Conservation (phyloP, 2,329 filamentous ascomycete genomes). For the Hypoxylon sp. region DNA sequence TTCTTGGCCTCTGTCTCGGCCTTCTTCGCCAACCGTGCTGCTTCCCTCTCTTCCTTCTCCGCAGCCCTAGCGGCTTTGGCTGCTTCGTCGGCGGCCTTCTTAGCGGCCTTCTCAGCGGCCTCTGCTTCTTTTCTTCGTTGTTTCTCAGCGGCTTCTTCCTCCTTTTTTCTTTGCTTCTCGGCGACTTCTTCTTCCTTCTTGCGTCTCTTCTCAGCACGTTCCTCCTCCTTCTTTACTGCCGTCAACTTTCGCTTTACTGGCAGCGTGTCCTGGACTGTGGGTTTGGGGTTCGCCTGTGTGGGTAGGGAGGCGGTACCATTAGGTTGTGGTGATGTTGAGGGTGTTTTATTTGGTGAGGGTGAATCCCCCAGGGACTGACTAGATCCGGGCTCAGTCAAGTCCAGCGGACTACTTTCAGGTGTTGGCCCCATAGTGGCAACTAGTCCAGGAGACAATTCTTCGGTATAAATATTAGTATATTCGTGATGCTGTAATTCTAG, state of each 20-base stretch:
- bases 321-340: slow-evolving; percentile 46
- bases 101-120: slow-evolving; percentile 59
- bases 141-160: slow-evolving; percentile 65
- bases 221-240: slow-evolving; percentile 57
- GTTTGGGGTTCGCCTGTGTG: slow-evolving; percentile 10
- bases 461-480: slow-evolving; percentile 21
- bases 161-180: slow-evolving; percentile 66
- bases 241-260: slow-evolving; percentile 60
- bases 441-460: slow-evolving; percentile 43
- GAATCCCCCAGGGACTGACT: slow-evolving; percentile 59
- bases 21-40: slow-evolving; percentile 58
- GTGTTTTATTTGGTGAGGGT: slow-evolving; percentile 55
- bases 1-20: slow-evolving; percentile 50
- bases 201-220: slow-evolving; percentile 63
- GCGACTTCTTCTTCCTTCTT: slow-evolving; percentile 67
- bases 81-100: slow-evolving; percentile 54
- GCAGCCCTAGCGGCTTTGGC: slow-evolving; percentile 53
- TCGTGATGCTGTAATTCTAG: slow-evolving; percentile 1
- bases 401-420: slow-evolving; percentile 53
- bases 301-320: slow-evolving; percentile 45
- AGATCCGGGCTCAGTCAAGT: slow-evolving; percentile 61
- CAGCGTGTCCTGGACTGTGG: slow-evolving; percentile 38
- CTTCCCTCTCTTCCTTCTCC: slow-evolving; percentile 61
- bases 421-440: slow-evolving; percentile 49
- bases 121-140: slow-evolving; percentile 66